Evolutionary conservation across 2,329 filamentous ascomycete genomes (phyloP).

Genomic region (Macrophomina pseudophaseolina): DNA sequence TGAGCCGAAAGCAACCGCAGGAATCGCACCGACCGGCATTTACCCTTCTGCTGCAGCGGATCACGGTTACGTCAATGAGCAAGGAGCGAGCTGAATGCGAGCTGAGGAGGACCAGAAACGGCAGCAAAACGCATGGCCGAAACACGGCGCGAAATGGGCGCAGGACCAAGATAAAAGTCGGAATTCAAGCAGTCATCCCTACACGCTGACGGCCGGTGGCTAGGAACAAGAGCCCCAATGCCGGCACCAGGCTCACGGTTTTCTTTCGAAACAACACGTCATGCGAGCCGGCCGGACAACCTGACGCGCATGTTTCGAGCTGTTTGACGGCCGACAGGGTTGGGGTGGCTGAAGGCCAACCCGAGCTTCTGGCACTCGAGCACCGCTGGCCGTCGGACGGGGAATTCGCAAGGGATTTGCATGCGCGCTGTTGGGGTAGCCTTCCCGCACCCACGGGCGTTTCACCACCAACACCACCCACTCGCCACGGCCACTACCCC

Average conservation of each 20-base stretch:
- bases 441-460: conserved; percentile 4
- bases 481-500: neutral
- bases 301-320: conserved; percentile 4
- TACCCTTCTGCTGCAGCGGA: conserved; percentile 3
- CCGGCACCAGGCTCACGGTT: neutral
- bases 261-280: conserved; percentile 1
- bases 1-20: neutral
- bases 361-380: conserved; percentile 9
- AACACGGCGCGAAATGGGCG: neutral
- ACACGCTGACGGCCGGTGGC: neutral
- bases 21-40: neutral
- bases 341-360: neutral
- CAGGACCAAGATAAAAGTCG: neutral
- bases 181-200: neutral
- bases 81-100: neutral
- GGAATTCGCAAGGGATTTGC: neutral
- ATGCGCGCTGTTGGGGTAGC: neutral
- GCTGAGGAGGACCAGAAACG: neutral
- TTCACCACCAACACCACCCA: neutral
- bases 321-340: neutral
- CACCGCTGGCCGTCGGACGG: conserved; percentile 1
- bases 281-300: conserved; percentile 3
- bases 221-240: neutral
- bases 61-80: conserved; percentile 3
- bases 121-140: conserved; percentile 8